Conservation (phyloP, 176 grass and related monocot species). For the Cymbopogon citratus region DNA sequence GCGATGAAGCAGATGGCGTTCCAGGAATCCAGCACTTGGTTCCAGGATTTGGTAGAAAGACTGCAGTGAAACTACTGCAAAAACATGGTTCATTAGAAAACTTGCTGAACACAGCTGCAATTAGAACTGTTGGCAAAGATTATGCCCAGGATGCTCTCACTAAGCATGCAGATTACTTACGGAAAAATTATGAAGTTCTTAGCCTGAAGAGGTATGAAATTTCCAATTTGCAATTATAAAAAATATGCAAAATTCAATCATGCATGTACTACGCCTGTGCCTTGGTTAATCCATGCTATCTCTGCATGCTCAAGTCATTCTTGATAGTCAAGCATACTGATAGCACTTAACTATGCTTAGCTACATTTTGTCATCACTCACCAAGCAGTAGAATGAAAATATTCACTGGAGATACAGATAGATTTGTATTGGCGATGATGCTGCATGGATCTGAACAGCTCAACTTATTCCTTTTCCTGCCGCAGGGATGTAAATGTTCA, state of each 20-base stretch:
- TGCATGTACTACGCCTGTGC: neutral
- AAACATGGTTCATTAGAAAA: constrained; percentile 90
- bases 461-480: neutral
- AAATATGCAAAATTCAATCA: neutral
- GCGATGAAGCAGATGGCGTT: constrained; percentile 89
- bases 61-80: constrained; percentile 76
- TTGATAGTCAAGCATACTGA: neutral
- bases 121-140: constrained; percentile 77
- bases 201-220: constrained; percentile 61
- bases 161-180: constrained; percentile 81
- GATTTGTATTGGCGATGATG: neutral
- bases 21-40: constrained; percentile 86
- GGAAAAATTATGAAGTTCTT: constrained; percentile 85
- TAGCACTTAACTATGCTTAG: neutral
- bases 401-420: neutral
- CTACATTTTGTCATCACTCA: neutral
- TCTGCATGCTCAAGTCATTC: neutral
- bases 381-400: neutral
- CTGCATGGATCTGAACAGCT: neutral
- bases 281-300: neutral
- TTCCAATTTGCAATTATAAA: neutral
- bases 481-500: constrained; percentile 71
- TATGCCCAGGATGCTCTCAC: constrained; percentile 84
- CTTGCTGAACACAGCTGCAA: constrained; percentile 64
- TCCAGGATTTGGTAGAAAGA: constrained; percentile 83